Percentiles rank a stretch among this genome's conserved stretches.
phyloP scores from a whole-genome alignment of 2,329 filamentous ascomycete species.

The Ramichloridium luteum region DNA sequence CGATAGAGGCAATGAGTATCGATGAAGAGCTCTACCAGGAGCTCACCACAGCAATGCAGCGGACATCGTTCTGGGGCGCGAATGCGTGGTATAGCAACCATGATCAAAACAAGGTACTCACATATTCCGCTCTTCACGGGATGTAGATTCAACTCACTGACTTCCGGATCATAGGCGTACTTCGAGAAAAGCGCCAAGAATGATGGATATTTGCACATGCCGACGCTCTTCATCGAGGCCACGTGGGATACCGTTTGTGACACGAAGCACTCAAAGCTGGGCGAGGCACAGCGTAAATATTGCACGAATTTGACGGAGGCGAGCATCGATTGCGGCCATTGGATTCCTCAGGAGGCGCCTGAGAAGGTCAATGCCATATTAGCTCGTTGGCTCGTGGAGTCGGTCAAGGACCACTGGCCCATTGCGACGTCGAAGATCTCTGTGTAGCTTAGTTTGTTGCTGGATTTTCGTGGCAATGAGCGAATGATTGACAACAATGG shows the following conservation, averaged over 20 bases:
- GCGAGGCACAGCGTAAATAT: constrained; percentile 24
- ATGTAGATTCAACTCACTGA: too few species aligned
- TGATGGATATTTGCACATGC: constrained; percentile 24
- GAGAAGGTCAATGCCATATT: constrained; percentile 16
- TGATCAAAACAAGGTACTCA: not conserved
- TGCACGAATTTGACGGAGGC: constrained; percentile 32
- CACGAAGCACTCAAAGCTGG: constrained; percentile 23
- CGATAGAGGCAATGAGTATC: constrained; percentile 17
- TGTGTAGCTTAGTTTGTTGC: too few species aligned
- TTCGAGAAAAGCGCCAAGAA: constrained; percentile 27
- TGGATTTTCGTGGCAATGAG: too few species aligned
- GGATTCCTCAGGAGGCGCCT: constrained; percentile 18
- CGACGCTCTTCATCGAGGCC: constrained; percentile 29
- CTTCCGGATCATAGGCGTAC: constrained; percentile 21
- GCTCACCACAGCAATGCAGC: constrained; percentile 26
- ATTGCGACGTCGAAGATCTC: too few species aligned
- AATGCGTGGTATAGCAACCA: not conserved
- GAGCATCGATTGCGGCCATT: constrained; percentile 19
- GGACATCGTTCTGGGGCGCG: constrained; percentile 29
- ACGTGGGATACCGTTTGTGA: constrained; percentile 30
- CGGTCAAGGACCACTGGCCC: constrained; percentile 13
- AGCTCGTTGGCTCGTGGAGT: constrained; percentile 17
- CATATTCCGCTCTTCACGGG: too few species aligned
- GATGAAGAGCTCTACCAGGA: constrained; percentile 21
- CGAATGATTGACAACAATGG: too few species aligned